These are phyloP conservation scores for Dictyostelium capitatum DNA, from an alignment of 78 protist species.

Conservation along the genomic window DNA sequence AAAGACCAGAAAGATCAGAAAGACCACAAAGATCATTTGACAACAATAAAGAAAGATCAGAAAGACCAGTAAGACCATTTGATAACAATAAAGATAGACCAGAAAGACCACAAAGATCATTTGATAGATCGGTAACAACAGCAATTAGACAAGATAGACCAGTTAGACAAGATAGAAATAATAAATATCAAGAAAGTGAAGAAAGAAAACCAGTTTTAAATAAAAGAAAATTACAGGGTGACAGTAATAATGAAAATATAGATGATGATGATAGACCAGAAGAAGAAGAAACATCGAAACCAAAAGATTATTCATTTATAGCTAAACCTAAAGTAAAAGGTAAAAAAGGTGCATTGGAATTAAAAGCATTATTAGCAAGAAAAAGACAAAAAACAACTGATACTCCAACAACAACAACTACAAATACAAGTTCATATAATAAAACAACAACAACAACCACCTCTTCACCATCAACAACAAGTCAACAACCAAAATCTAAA, in stretches of 20 bases:
- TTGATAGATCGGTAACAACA: background rate
- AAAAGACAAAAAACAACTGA: background rate
- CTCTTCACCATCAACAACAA: background rate
- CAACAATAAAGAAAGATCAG: too few relatives aligned
- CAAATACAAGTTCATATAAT: background rate
- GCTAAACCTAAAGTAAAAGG: background rate
- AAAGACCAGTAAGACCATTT: background rate
- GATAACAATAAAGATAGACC: background rate
- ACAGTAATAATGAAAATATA: background rate
- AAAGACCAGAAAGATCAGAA: background rate
- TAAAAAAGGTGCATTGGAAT: background rate
- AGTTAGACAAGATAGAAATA: background rate
- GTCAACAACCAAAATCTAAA: background rate
- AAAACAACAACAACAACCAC: background rate
- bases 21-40: background rate
- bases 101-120: background rate
- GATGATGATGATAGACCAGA: background rate
- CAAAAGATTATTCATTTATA: slow-evolving; percentile 3
- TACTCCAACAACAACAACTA: background rate
- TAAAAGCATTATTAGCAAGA: background rate
- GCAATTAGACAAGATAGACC: background rate
- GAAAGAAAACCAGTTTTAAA: background rate
- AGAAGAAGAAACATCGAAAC: background rate
- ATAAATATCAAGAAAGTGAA: background rate
- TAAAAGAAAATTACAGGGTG: background rate